phyloP scores from a whole-genome alignment of 176 grass and related monocot genomes.

The Carex parvula region DNA sequence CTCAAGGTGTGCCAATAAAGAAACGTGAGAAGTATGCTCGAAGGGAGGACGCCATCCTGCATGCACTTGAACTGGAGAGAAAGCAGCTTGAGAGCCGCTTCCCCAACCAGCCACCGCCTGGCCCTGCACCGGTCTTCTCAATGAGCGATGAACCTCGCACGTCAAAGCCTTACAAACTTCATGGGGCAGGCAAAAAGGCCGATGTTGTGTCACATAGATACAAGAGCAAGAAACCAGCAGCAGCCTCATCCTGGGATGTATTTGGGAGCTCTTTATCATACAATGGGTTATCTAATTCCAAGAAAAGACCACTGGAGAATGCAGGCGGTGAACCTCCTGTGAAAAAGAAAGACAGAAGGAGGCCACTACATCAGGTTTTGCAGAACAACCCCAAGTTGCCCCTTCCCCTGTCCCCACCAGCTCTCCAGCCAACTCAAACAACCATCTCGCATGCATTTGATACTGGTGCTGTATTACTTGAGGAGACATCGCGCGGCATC shows the following conservation, averaged over 20 bases:
- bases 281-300: slow-evolving; percentile 43
- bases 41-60: slow-evolving; percentile 95
- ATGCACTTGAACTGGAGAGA: slow-evolving; percentile 90
- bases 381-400: slow-evolving; percentile 49
- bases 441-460: slow-evolving; percentile 31
- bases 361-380: slow-evolving; percentile 52
- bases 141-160: slow-evolving; percentile 30
- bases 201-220: slow-evolving; percentile 71
- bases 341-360: slow-evolving; percentile 62
- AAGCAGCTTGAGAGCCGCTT: slow-evolving; percentile 58
- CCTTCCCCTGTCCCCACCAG: slow-evolving; percentile 35
- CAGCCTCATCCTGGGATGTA: slow-evolving; percentile 27
- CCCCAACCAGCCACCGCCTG: slow-evolving; percentile 36
- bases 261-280: slow-evolving; percentile 34
- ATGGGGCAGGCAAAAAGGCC: slow-evolving; percentile 29
- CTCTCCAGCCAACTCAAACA: slow-evolving; percentile 13
- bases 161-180: slow-evolving; percentile 22
- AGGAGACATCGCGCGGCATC: slow-evolving; percentile 33
- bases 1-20: slow-evolving; percentile 82
- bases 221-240: slow-evolving; percentile 64
- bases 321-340: slow-evolving; percentile 51
- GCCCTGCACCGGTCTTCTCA: slow-evolving; percentile 37
- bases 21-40: slow-evolving; percentile 99
- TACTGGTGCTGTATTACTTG: slow-evolving; percentile 37
- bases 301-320: slow-evolving; percentile 45